Evolutionary conservation across 1,284 basidiomycete genomes (phyloP).

Genomic region (Marasmius fiardii): DNA sequence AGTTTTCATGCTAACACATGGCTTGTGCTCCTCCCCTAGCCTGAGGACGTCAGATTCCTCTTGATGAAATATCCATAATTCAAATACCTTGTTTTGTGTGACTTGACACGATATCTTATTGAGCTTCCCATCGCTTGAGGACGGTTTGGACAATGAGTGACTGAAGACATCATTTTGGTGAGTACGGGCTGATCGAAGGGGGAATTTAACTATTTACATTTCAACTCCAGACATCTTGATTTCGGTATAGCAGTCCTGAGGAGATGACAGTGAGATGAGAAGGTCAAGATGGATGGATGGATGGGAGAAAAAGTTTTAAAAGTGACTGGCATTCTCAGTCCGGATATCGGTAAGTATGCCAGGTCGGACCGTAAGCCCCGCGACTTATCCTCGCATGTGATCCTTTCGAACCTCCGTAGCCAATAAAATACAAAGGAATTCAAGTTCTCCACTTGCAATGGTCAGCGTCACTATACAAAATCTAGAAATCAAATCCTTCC

Average conservation of each 20-base stretch:
- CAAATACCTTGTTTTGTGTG: slow-evolving; percentile 66
- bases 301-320: no score
- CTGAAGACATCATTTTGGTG: slow-evolving; percentile 20
- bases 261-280: not conserved
- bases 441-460: not conserved
- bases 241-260: not conserved
- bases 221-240: not conserved
- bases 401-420: no score
- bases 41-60: slow-evolving; percentile 29
- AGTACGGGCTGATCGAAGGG: no score
- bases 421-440: no score
- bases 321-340: no score
- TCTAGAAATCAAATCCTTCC: slow-evolving; percentile 84
- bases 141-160: slow-evolving; percentile 37
- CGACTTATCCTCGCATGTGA: no score
- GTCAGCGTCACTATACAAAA: not conserved
- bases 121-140: slow-evolving; percentile 34
- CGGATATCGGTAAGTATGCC: no score
- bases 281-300: not conserved
- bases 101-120: slow-evolving; percentile 70
- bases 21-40: slow-evolving; percentile 75
- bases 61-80: not conserved
- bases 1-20: slow-evolving; percentile 55
- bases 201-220: not conserved
- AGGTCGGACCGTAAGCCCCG: no score